Conservation (phyloP, 345 rosid species). For the Stellera chamaejasme region DNA sequence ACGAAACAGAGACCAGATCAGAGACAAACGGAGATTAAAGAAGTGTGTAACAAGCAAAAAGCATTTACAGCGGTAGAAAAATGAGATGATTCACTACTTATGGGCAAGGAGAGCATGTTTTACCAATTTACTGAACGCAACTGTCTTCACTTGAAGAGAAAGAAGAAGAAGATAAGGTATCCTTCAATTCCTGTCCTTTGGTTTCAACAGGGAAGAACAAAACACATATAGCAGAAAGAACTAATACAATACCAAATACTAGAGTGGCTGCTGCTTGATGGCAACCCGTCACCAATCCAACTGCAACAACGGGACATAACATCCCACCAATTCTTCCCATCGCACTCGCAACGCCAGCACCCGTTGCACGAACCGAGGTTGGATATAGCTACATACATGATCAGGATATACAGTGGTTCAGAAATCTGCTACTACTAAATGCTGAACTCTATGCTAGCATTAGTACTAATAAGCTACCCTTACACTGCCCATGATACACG, state of each 20-base stretch:
- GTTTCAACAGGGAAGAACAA: slow-evolving; percentile 45
- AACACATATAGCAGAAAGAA: slow-evolving; percentile 27
- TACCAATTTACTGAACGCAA: too few species aligned
- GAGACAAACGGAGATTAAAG: too few species aligned
- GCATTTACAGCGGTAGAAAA: too few species aligned
- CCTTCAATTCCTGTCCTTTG: slow-evolving; percentile 36
- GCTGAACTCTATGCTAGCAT: too few species aligned
- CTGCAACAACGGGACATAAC: slow-evolving; percentile 53
- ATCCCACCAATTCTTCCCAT: slow-evolving; percentile 61
- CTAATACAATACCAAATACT: slow-evolving; percentile 25
- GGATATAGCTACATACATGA: slow-evolving; percentile 36
- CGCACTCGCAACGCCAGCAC: slow-evolving; percentile 44
- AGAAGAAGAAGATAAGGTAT: slow-evolving; percentile 6
- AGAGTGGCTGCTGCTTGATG: slow-evolving; percentile 39
- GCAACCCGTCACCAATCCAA: slow-evolving; percentile 38
- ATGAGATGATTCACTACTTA: too few species aligned
- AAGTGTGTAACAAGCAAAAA: too few species aligned
- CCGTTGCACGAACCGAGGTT: slow-evolving; percentile 49
- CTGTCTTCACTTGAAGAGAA: not conserved
- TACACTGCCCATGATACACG: too few species aligned
- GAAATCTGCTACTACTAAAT: too few species aligned
- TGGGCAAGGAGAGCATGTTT: too few species aligned
- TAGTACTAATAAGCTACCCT: too few species aligned
- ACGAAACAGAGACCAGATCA: too few species aligned
- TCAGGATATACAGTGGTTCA: too few species aligned